Evolutionary conservation across 2,329 filamentous ascomycete genomes (phyloP).

Genomic region (Xylaria sp.): DNA sequence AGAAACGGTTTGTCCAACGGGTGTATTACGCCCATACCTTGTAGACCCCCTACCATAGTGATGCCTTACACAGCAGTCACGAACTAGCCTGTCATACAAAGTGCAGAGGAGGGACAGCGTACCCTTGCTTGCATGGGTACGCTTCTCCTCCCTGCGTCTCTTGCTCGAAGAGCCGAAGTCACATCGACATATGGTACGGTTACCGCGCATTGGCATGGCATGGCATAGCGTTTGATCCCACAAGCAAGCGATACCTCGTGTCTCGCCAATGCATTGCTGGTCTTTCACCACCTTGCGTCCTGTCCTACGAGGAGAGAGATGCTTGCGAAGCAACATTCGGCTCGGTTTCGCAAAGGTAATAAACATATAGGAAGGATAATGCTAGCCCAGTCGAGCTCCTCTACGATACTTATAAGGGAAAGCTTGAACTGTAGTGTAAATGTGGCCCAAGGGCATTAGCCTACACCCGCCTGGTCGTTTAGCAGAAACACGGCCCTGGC

Average conservation of each 20-base stretch:
- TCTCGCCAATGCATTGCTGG: constrained; percentile 26
- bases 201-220: constrained; percentile 12
- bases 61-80: neutral
- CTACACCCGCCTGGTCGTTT: constrained; percentile 12
- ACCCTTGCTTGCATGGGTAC: constrained; percentile 20
- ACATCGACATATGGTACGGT: constrained; percentile 13
- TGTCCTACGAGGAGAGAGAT: constrained; percentile 25
- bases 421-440: too few relatives aligned
- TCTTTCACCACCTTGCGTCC: constrained; percentile 11
- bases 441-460: constrained; percentile 11
- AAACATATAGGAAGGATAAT: neutral
- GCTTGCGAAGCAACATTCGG: constrained; percentile 28
- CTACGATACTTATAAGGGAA: neutral
- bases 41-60: neutral
- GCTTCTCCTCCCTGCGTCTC: constrained; percentile 21
- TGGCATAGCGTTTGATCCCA: constrained; percentile 35
- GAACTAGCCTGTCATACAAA: neutral
- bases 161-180: constrained; percentile 30
- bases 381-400: neutral
- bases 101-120: neutral
- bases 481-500: constrained; percentile 20
- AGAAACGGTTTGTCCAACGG: neutral
- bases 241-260: constrained; percentile 32
- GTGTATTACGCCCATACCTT: neutral
- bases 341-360: constrained; percentile 2